Conservation (phyloP, 2,329 filamentous ascomycete genomes). For the Xylaria sp. region DNA sequence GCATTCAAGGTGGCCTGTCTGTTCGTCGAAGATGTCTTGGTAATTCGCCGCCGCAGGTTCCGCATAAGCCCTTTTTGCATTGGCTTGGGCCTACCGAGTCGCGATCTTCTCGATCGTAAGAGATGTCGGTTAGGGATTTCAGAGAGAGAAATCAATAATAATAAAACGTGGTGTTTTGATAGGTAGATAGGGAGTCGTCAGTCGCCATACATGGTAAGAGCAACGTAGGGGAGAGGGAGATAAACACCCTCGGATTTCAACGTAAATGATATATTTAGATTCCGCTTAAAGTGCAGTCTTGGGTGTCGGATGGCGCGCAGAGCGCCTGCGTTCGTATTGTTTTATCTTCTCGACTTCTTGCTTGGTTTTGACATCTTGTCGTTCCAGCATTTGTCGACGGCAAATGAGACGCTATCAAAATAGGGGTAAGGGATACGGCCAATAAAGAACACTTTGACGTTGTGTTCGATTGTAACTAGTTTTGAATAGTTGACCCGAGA, state of each 20-base stretch:
- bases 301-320: constrained; percentile 15
- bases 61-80: not conserved
- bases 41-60: constrained; percentile 1
- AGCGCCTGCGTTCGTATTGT: constrained; percentile 19
- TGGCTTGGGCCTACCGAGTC: not conserved
- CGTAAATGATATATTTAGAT: constrained; percentile 35
- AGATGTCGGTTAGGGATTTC: not conserved
- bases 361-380: constrained; percentile 52
- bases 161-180: constrained; percentile 24
- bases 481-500: constrained; percentile 70
- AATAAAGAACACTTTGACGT: constrained; percentile 66
- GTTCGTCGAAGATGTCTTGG: not conserved
- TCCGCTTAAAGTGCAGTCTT: constrained; percentile 32
- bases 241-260: constrained; percentile 28
- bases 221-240: constrained; percentile 16
- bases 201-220: constrained; percentile 14
- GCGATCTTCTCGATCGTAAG: not conserved
- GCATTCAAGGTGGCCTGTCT: not conserved
- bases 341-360: constrained; percentile 43
- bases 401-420: constrained; percentile 55
- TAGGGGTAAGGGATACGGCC: constrained; percentile 57
- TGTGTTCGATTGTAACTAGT: constrained; percentile 66
- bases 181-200: constrained; percentile 9
- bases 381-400: constrained; percentile 62
- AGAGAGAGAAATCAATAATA: not conserved